Conservation (phyloP, 2,329 filamentous ascomycete species). For the Fusarium solani-melongenae region DNA sequence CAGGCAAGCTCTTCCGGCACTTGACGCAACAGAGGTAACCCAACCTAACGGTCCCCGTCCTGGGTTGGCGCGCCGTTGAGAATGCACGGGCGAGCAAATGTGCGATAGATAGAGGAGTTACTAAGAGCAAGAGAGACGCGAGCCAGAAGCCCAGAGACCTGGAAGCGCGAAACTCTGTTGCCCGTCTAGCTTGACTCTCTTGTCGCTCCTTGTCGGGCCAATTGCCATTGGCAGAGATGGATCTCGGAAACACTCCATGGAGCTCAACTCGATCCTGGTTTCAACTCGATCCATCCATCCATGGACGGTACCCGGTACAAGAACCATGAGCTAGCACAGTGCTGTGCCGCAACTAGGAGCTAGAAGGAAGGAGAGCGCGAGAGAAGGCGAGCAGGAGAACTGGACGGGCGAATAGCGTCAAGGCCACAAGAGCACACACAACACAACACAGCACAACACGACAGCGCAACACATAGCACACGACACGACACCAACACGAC, state of each 20-base stretch:
- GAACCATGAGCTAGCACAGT: slow-evolving; percentile 29
- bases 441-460: slow-evolving; percentile 39
- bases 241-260: neutral
- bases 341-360: slow-evolving; percentile 38
- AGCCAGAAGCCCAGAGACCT: slow-evolving; percentile 17
- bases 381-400: slow-evolving; percentile 20
- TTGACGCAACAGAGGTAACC: slow-evolving; percentile 31
- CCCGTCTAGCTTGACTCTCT: slow-evolving; percentile 15
- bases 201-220: slow-evolving; percentile 15
- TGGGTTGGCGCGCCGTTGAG: slow-evolving; percentile 36
- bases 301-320: slow-evolving; percentile 29
- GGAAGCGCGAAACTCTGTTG: slow-evolving; percentile 39
- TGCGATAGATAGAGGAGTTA: neutral
- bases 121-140: neutral
- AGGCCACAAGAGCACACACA: slow-evolving; percentile 34
- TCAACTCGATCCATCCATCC: slow-evolving; percentile 9
- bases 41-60: slow-evolving; percentile 29
- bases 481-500: slow-evolving; percentile 39
- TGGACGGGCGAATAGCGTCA: slow-evolving; percentile 28
- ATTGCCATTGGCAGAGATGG: slow-evolving; percentile 24
- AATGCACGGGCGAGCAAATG: neutral
- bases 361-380: slow-evolving; percentile 36
- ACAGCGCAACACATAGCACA: slow-evolving; percentile 39
- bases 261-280: neutral
- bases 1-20: slow-evolving; percentile 27